These are phyloP conservation scores for Acacia concinna DNA, from an alignment of 331 rosid genomes.

Conservation along the genomic window DNA sequence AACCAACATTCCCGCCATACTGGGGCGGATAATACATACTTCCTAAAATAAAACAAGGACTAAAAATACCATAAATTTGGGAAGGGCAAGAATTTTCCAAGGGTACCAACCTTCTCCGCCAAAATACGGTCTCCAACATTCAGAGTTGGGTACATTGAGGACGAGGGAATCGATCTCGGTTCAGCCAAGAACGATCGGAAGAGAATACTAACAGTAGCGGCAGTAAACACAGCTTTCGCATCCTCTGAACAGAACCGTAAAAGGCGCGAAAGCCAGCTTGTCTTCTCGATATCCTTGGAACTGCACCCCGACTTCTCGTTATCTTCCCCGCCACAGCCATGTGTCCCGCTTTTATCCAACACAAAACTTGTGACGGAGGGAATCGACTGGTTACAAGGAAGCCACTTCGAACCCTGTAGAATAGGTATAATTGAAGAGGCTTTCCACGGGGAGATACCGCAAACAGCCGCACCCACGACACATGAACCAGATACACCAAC, in stretches of 20 bases:
- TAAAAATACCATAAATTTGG: neutral
- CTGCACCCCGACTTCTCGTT: slow-evolving; percentile 8
- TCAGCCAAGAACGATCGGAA: slow-evolving; percentile 87
- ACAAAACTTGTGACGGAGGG: slow-evolving; percentile 40
- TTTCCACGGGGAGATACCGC: slow-evolving; percentile 65
- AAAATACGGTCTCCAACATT: slow-evolving; percentile 89
- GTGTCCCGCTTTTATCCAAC: slow-evolving; percentile 70
- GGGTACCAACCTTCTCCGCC: slow-evolving; percentile 73
- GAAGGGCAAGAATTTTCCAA: neutral
- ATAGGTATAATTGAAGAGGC: slow-evolving; percentile 61
- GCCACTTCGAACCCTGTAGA: slow-evolving; percentile 75
- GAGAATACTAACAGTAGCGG: slow-evolving; percentile 70
- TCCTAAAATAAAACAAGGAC: neutral
- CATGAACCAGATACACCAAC: slow-evolving; percentile 49
- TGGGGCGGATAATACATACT: neutral
- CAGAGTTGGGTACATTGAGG: slow-evolving; percentile 93
- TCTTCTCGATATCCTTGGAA: slow-evolving; percentile 41
- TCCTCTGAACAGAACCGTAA: slow-evolving; percentile 67
- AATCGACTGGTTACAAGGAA: slow-evolving; percentile 63
- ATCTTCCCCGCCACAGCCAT: slow-evolving; percentile 10
- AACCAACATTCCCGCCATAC: neutral
- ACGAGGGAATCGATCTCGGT: slow-evolving; percentile 89
- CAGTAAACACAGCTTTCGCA: slow-evolving; percentile 80
- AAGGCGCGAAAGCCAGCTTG: slow-evolving; percentile 65
- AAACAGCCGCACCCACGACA: slow-evolving; percentile 42